Conservation (phyloP, 495 filamentous ascomycete genomes). For the Tuber calosporum region DNA sequence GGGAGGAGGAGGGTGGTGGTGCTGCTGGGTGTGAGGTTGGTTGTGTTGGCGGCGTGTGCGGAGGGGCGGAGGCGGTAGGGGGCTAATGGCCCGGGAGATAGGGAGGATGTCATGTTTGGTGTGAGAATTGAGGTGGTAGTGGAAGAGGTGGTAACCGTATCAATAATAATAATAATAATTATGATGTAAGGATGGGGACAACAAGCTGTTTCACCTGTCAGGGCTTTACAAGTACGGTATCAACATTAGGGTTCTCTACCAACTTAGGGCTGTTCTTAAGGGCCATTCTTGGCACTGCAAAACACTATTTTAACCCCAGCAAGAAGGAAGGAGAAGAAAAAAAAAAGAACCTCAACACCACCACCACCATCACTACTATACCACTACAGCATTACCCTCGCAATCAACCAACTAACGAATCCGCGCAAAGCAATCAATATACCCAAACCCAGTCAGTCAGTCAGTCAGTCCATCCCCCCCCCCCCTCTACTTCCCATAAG, state of each 20-base stretch:
- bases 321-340: neutral
- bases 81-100: slow-evolving; percentile 11
- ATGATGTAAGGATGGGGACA: neutral
- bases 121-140: neutral
- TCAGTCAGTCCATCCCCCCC: neutral
- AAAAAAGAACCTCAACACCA: neutral
- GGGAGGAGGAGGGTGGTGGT: slow-evolving; percentile 56
- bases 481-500: no score
- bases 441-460: no score
- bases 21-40: slow-evolving; percentile 7
- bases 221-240: no score
- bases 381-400: neutral
- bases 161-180: neutral
- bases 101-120: slow-evolving; percentile 10
- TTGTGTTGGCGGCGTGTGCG: slow-evolving; percentile 19
- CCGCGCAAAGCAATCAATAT: neutral
- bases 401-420: neutral
- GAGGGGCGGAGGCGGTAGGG: slow-evolving; percentile 18
- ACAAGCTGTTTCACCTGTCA: no score
- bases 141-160: neutral
- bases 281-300: neutral
- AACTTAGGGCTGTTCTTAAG: neutral
- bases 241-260: neutral
- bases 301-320: neutral
- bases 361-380: no score